Percentiles rank a stretch among this genome's conserved stretches.
Conservation (phyloP, 1,284 basidiomycete species). For the Cystobasidium pallidum region DNA sequence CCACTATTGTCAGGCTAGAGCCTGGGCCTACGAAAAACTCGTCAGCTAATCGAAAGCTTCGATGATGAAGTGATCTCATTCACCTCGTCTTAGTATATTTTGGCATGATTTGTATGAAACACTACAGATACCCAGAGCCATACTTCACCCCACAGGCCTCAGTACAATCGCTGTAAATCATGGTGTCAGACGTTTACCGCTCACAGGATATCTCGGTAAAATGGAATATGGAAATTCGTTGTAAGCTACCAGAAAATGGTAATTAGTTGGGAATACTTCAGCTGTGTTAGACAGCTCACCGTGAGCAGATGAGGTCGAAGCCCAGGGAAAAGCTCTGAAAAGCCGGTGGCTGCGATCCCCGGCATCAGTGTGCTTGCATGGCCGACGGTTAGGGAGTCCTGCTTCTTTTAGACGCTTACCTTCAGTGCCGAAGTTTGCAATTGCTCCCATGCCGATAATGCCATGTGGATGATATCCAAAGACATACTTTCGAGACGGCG, state of each 20-base stretch:
- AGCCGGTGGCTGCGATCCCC: conserved; percentile 76
- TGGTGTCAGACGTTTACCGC: background rate
- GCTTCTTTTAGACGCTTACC: conserved; percentile 59
- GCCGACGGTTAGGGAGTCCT: background rate
- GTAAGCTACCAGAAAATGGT: conserved; percentile 33
- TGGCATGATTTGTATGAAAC: conserved; percentile 88
- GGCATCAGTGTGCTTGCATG: background rate
- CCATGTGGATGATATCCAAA: conserved; percentile 96
- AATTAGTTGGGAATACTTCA: background rate
- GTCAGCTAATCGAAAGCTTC: background rate
- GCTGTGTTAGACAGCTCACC: background rate
- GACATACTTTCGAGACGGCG: conserved; percentile 86
- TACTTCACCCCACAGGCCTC: conserved; percentile 1
- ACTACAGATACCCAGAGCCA: conserved; percentile 77
- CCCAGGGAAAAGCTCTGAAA: conserved; percentile 85
- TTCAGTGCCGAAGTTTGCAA: conserved; percentile 92
- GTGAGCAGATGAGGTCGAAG: conserved; percentile 92
- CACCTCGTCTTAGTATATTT: conserved; percentile 77
- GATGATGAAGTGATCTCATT: conserved; percentile 54
- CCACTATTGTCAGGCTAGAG: conserved; percentile 85
- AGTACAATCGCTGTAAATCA: too few species aligned
- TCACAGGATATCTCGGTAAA: conserved; percentile 84
- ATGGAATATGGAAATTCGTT: conserved; percentile 86
- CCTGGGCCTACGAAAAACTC: conserved; percentile 55
- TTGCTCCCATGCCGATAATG: conserved; percentile 78